Evolutionary conservation across 164 flowering plant species (phyloP).

Genomic region (Paratinospora sagittata): DNA sequence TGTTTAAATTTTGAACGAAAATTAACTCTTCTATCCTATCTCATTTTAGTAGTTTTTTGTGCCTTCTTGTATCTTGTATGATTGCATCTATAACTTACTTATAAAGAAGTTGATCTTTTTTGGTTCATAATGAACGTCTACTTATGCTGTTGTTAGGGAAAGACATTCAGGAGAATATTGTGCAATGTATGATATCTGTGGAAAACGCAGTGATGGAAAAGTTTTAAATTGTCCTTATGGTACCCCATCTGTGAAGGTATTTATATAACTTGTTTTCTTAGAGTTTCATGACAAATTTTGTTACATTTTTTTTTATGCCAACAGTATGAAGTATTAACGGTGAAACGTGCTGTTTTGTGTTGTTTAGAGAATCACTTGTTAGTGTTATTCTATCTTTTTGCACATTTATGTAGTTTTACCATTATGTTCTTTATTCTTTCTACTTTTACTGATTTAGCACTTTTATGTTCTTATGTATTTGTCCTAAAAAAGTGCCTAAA

Average conservation of each 20-base stretch:
- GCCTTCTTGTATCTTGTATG: background rate
- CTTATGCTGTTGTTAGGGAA: constrained; percentile 31
- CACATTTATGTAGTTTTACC: background rate
- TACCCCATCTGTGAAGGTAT: constrained; percentile 76
- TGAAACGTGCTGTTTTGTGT: background rate
- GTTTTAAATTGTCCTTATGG: constrained; percentile 76
- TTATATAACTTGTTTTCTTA: background rate
- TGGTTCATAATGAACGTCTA: background rate
- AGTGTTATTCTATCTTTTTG: background rate
- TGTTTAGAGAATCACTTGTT: background rate
- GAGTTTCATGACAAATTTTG: background rate
- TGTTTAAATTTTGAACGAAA: no score
- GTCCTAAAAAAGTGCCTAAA: no score
- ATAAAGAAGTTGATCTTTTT: background rate
- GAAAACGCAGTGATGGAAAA: constrained; percentile 75
- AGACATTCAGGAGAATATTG: constrained; percentile 70
- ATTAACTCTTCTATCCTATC: no score
- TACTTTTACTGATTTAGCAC: background rate
- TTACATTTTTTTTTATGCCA: background rate
- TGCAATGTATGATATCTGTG: constrained; percentile 93
- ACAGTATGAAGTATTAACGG: background rate
- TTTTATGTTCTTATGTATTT: no score
- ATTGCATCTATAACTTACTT: background rate
- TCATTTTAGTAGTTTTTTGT: background rate
- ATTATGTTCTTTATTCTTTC: background rate